Conservation (phyloP, 2,329 filamentous ascomycete species). For the Periconia sp. region DNA sequence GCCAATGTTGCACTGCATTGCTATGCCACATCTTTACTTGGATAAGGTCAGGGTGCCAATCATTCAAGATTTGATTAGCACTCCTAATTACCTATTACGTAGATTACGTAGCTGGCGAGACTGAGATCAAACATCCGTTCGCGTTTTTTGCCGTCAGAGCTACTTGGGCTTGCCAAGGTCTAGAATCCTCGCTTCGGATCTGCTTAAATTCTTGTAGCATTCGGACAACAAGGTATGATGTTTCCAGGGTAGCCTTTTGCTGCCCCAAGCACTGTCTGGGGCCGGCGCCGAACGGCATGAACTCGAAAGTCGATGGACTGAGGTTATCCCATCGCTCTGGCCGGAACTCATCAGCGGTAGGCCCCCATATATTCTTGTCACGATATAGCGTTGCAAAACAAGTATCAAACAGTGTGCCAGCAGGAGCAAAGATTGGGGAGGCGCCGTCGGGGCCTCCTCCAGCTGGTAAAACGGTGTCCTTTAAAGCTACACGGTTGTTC, state of each 20-base stretch:
- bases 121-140: conserved; percentile 11
- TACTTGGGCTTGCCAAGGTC: conserved; percentile 8
- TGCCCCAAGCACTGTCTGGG: conserved; percentile 10
- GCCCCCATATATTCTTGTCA: conserved; percentile 42
- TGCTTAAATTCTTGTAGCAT: conserved; percentile 11
- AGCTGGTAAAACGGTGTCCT: conserved; percentile 4
- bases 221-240: conserved; percentile 10
- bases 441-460: conserved; percentile 9
- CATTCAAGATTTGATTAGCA: too few relatives aligned
- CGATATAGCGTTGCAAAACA: conserved; percentile 25
- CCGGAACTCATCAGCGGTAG: conserved; percentile 40
- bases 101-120: conserved; percentile 3
- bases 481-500: conserved; percentile 1
- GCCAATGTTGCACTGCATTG: too few relatives aligned
- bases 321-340: conserved; percentile 44
- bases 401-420: conserved; percentile 8
- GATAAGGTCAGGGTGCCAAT: too few relatives aligned
- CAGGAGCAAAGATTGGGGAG: conserved; percentile 6
- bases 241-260: conserved; percentile 13
- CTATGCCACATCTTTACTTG: too few relatives aligned
- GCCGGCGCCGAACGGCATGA: conserved; percentile 14
- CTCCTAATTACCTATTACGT: too few relatives aligned
- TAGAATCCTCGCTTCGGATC: conserved; percentile 11
- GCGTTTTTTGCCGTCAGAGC: conserved; percentile 11
- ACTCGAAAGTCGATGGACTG: conserved; percentile 8